A percentile compares a stretch with the other conserved stretches of the same genome.
phyloP scores from a whole-genome alignment of 192 early-diverging fungal genomes.

The Rhizophagus clarus region DNA sequence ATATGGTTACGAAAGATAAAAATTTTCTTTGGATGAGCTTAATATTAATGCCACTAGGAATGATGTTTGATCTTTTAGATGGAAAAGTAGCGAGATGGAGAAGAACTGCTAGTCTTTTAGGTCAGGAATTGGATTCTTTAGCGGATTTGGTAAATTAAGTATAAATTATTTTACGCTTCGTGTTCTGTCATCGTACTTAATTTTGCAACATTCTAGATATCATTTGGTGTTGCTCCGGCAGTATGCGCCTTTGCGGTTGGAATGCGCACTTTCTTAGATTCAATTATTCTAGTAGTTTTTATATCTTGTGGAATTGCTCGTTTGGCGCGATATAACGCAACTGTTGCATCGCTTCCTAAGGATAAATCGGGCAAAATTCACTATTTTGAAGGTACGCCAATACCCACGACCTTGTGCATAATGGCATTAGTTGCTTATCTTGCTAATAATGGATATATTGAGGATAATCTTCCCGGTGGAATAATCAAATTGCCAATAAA shows the following conservation, averaged over 20 bases:
- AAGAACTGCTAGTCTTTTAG: slow-evolving; percentile 70
- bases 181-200: too few relatives aligned
- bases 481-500: slow-evolving; percentile 56
- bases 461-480: slow-evolving; percentile 63
- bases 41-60: slow-evolving; percentile 69
- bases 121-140: slow-evolving; percentile 89
- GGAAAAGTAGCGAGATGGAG: slow-evolving; percentile 85
- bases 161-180: not conserved
- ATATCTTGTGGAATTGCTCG: slow-evolving; percentile 85
- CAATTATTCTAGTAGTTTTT: slow-evolving; percentile 79
- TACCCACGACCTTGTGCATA: slow-evolving; percentile 76
- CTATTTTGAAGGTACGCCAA: slow-evolving; percentile 91
- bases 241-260: slow-evolving; percentile 82
- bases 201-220: slow-evolving; percentile 42
- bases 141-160: slow-evolving; percentile 72
- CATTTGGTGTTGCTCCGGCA: slow-evolving; percentile 83
- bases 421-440: slow-evolving; percentile 69
- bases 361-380: slow-evolving; percentile 76
- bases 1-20: slow-evolving; percentile 63
- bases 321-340: slow-evolving; percentile 89
- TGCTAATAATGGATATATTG: slow-evolving; percentile 50
- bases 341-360: slow-evolving; percentile 73
- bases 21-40: slow-evolving; percentile 64
- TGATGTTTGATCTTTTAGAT: slow-evolving; percentile 75
- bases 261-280: slow-evolving; percentile 81